Evolutionary conservation across 495 filamentous ascomycete species (phyloP), one percentile per base, ranked within the genome.

Genomic region (Annulohypoxylon moriforme): DNA sequence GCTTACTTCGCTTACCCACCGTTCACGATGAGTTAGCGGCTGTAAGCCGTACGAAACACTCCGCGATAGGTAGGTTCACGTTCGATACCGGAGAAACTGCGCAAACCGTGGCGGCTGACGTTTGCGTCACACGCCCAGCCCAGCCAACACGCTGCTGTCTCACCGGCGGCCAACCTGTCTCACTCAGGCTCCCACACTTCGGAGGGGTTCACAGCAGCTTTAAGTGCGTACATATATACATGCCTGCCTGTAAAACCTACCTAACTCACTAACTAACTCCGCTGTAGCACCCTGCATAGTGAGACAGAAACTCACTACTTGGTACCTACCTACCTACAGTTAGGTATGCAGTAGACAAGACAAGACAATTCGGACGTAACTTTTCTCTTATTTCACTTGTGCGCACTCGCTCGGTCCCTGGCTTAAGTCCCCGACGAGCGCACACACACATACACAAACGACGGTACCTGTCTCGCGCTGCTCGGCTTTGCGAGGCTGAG

Each of bases 291-390:
- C 29, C 49, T 24, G 52, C 27, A 42, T 29, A 14, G 34, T 42
- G 38, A 50, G 64, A 50, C 46, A 33, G 46, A 25, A 31, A 27
- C 49, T n/a, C n/a, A n/a, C n/a, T n/a, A n/a, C n/a, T n/a, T n/a
- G n/a, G n/a, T n/a, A n/a, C n/a, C n/a, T n/a, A n/a, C n/a, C n/a
- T n/a, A n/a, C n/a, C n/a, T n/a, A n/a, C n/a, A n/a, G n/a, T n/a
- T n/a, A n/a, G n/a, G n/a, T n/a, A 59, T 20, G 27, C 9, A 31
- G 2, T n/a, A 10, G 22, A 25, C 8, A 49, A 55, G 42, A 22
- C 47, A 36, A 60, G 58, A 61, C 66, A 63, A n/a, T 29, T 65
- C 70, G 64, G 70, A 57, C 70, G 70, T 68, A 68, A 73, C 70
- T 68, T 22, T 34, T 16, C 10, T 33, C 2, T n/a, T 1, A 14